phyloP scores from a whole-genome alignment of 352 stramenopile species.

The Pythium oligandrum region DNA sequence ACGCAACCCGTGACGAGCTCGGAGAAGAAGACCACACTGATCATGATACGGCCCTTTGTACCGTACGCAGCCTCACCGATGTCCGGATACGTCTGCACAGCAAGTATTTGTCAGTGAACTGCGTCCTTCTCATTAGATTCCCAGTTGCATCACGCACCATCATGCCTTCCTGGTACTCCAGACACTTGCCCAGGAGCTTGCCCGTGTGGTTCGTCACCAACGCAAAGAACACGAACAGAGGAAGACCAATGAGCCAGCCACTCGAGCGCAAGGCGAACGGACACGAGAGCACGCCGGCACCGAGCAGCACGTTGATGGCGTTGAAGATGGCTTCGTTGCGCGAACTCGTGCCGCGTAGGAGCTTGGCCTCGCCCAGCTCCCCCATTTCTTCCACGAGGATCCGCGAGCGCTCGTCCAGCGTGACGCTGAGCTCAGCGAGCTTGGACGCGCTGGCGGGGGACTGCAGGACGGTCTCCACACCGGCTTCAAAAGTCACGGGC shows the following conservation, averaged over 20 bases:
- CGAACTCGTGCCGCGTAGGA: conserved; percentile 43
- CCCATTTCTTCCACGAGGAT: conserved; percentile 27
- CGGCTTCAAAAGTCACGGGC: conserved; percentile 73
- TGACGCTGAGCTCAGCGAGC: conserved; percentile 24
- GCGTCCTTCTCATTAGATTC: neutral
- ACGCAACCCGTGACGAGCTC: conserved; percentile 75
- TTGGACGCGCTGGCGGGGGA: conserved; percentile 35
- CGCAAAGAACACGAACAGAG: conserved; percentile 81
- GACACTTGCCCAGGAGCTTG: conserved; percentile 76
- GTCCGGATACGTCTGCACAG: conserved; percentile 60
- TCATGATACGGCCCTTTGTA: conserved; percentile 54
- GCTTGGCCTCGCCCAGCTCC: conserved; percentile 5
- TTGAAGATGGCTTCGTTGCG: conserved; percentile 80
- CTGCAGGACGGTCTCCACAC: conserved; percentile 39
- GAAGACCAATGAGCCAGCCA: conserved; percentile 56
- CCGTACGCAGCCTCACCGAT: conserved; percentile 81
- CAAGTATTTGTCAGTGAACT: neutral
- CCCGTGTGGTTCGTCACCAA: conserved; percentile 84
- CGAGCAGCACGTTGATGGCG: conserved; percentile 82
- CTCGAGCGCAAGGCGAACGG: conserved; percentile 79
- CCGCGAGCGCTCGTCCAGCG: conserved; percentile 40
- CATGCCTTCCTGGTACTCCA: conserved; percentile 82
- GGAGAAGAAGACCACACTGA: conserved; percentile 76
- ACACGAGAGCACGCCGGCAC: conserved; percentile 78
- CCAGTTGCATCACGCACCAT: conserved; percentile 19